A percentile compares a stretch with the other conserved stretches of the same genome.
phyloP scores from a whole-genome alignment of 371 early-diverging fungal species.

The Thermomucor indicae-seudaticae region DNA sequence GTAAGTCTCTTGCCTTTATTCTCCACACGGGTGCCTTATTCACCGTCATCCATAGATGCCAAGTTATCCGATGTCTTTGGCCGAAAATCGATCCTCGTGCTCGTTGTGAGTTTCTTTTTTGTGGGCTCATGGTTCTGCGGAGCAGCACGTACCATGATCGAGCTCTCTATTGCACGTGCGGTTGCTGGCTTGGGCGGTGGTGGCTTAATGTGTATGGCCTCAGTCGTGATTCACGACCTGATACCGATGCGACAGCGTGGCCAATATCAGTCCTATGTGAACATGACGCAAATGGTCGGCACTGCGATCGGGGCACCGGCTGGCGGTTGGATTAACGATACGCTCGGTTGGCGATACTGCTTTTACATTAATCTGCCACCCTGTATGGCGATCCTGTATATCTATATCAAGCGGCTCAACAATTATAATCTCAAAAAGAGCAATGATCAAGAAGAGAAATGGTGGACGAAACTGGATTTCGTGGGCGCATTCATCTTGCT shows the following conservation, averaged over 20 bases:
- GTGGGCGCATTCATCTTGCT: constrained; percentile 51
- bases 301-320: constrained; percentile 31
- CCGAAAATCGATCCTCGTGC: constrained; percentile 26
- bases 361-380: constrained; percentile 78
- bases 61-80: constrained; percentile 37
- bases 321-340: constrained; percentile 50
- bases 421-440: constrained; percentile 30
- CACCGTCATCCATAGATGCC: constrained; percentile 14
- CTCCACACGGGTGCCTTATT: not conserved
- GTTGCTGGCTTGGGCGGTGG: constrained; percentile 79
- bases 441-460: constrained; percentile 1
- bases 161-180: constrained; percentile 73
- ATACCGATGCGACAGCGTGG: constrained; percentile 29
- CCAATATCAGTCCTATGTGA: constrained; percentile 36
- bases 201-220: constrained; percentile 45
- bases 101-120: constrained; percentile 24
- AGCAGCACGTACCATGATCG: constrained; percentile 46
- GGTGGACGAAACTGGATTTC: constrained; percentile 45
- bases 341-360: constrained; percentile 61
- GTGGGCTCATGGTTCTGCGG: constrained; percentile 48
- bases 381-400: constrained; percentile 39
- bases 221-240: constrained; percentile 28
- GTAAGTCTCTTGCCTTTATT: constrained; percentile 21
- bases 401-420: constrained; percentile 19
- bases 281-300: constrained; percentile 36